A percentile compares a stretch with the other conserved stretches of the same genome.
Evolutionary conservation across 148 eudicot genomes (phyloP).

Genomic region (Vaccinium darrowii): DNA sequence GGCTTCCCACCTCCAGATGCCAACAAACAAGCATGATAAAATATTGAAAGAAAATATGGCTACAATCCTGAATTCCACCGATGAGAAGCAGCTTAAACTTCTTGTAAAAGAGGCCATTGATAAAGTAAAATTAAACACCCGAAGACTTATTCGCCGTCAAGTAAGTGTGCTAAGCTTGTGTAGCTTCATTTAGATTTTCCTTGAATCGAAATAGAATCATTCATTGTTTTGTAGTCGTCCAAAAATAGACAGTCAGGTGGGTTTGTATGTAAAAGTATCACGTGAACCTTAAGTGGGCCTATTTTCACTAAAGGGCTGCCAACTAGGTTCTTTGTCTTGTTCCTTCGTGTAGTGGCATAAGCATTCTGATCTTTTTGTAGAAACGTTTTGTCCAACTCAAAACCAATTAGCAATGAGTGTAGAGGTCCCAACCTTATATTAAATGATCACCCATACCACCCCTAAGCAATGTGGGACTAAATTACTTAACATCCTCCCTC

Average conservation of each 20-base stretch:
- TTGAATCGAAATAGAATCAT: background rate
- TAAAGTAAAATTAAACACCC: constrained; percentile 64
- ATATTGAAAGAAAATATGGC: constrained; percentile 33
- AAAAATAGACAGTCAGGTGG: background rate
- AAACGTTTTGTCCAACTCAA: background rate
- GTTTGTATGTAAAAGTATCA: background rate
- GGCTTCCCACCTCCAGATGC: constrained; percentile 15
- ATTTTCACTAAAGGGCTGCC: background rate
- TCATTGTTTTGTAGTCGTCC: background rate
- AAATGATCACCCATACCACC: no score
- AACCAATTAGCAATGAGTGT: background rate
- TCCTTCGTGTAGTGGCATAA: background rate
- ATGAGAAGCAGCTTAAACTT: constrained; percentile 29
- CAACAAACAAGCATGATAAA: constrained; percentile 16
- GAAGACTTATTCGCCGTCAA: constrained; percentile 95
- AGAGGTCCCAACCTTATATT: no score
- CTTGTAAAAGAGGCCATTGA: constrained; percentile 60
- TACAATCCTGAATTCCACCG: constrained; percentile 31
- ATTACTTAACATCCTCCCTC: no score
- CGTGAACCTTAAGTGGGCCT: constrained; percentile 6
- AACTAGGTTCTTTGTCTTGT: constrained; percentile 3
- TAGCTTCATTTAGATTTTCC: background rate
- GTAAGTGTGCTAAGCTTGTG: constrained; percentile 42
- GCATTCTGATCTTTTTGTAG: background rate
- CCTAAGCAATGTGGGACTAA: no score